These are phyloP conservation scores for Kwoniella shandongensis DNA, from an alignment of 768 basidiomycete species.

Conservation along the genomic window DNA sequence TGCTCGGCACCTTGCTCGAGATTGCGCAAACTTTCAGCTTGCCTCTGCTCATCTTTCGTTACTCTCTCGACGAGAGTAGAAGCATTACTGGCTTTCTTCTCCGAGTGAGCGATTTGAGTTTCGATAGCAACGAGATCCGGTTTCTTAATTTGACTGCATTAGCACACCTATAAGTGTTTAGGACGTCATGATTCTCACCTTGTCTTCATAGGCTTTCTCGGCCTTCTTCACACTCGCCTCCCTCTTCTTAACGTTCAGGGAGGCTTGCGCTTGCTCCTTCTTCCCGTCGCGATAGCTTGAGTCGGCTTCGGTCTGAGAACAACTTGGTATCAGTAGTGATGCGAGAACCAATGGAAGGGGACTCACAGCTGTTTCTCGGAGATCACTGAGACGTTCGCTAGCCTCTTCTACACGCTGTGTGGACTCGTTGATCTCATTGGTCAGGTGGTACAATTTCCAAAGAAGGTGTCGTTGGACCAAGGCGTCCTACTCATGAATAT, in stretches of 20 bases:
- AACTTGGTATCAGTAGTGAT: background rate
- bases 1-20: slow-evolving; percentile 67
- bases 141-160: slow-evolving; percentile 61
- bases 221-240: slow-evolving; percentile 87
- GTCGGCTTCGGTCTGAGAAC: slow-evolving; percentile 58
- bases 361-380: slow-evolving; percentile 66
- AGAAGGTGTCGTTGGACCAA: slow-evolving; percentile 77
- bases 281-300: slow-evolving; percentile 70
- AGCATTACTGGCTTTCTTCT: slow-evolving; percentile 74
- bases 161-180: background rate
- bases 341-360: background rate
- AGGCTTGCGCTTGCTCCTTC: slow-evolving; percentile 74
- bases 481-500: slow-evolving; percentile 62
- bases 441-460: slow-evolving; percentile 87
- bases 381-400: slow-evolving; percentile 67
- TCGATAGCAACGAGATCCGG: slow-evolving; percentile 81
- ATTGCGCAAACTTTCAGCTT: slow-evolving; percentile 51
- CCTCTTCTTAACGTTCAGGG: slow-evolving; percentile 72
- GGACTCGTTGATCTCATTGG: slow-evolving; percentile 73
- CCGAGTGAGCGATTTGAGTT: slow-evolving; percentile 81
- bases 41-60: slow-evolving; percentile 59
- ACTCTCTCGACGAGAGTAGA: slow-evolving; percentile 66
- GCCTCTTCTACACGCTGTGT: slow-evolving; percentile 68
- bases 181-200: slow-evolving; percentile 57
- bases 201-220: slow-evolving; percentile 81